Evolutionary conservation across 2,329 filamentous ascomycete genomes (phyloP).

Genomic region (Microdochium bolleyi): DNA sequence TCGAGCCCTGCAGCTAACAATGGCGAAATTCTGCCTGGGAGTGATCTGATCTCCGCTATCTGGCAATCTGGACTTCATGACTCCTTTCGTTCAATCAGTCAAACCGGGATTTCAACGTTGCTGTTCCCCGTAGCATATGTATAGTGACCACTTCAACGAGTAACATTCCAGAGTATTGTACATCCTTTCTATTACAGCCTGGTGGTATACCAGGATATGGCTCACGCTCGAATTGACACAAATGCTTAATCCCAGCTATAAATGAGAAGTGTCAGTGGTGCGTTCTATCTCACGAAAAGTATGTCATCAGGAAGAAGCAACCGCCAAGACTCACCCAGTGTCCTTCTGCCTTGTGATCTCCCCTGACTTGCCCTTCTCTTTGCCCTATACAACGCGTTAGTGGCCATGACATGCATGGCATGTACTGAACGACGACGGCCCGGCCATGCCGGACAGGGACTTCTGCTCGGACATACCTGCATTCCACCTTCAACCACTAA

Average conservation of each 20-base stretch:
- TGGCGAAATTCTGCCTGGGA: no score
- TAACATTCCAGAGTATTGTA: no score
- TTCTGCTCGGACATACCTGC: conserved; percentile 45
- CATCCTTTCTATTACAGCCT: neutral
- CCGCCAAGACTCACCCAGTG: conserved; percentile 51
- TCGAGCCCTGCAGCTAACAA: no score
- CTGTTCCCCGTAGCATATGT: no score
- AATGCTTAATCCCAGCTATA: neutral
- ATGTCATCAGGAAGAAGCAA: neutral
- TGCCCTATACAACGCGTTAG: conserved; percentile 40
- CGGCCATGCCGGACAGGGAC: neutral
- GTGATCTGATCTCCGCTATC: no score
- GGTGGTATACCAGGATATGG: neutral
- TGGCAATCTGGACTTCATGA: no score
- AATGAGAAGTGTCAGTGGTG: neutral
- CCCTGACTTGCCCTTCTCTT: conserved; percentile 58
- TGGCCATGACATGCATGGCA: neutral
- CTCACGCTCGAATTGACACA: neutral
- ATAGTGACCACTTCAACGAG: no score
- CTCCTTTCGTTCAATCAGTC: no score
- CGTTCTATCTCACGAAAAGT: neutral
- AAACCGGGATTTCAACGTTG: no score
- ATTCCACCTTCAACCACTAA: conserved; percentile 88
- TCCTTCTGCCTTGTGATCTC: conserved; percentile 71
- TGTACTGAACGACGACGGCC: conserved; percentile 7